Evolutionary conservation across 2,329 filamentous ascomycete species (phyloP), one percentile per base, ranked within the genome.

Genomic region (Juglanconis juglandina): DNA sequence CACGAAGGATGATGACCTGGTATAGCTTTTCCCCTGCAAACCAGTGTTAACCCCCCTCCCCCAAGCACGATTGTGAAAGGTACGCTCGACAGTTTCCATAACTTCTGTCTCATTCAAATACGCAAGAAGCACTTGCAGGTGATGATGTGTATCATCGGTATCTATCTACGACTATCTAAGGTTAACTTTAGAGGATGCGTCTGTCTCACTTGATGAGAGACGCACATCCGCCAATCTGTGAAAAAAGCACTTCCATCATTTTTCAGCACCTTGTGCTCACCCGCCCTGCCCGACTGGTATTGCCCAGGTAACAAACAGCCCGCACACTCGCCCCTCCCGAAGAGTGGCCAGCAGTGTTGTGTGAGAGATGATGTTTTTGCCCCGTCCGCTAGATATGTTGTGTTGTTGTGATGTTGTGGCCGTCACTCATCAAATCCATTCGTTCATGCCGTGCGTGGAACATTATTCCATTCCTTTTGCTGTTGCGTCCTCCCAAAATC

Each of bases 151-250:
- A 62, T 62, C 60, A 62, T 49, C 60, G 60, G 57, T 62, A 62
- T 62, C 60, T 62, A 62, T 60, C 60, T 62, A 62, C 57, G 57
- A 53, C 60, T 62, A 62, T 62, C 60, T 62, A 62, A 60, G 42
- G 17, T 46, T 33, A 53, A 14, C 39, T 33, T 60, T 33, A 39
- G 46, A 49, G 49, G 24, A 14, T 46, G 56, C 42, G 14, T 51
- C 41, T 55, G 24, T 37, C 41, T 13, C 33, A 8, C 42, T 13
- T 10, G 44, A 44, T 32, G 53, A 47, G 14, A 42, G 34, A 49
- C n/a, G 53, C 50, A 58, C 39, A 55, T 32, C 39, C 48, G 37
- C 13, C 48, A 14, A 14, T 37, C 34, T 58, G 39, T 10, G 49
- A 4, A 42, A 42, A 13, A 17, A 17, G 17, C 11, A 37, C 50